Evolutionary conservation across 495 filamentous ascomycete species (phyloP), one percentile per base, ranked within the genome.

Genomic region (Aspergillus campestris): DNA sequence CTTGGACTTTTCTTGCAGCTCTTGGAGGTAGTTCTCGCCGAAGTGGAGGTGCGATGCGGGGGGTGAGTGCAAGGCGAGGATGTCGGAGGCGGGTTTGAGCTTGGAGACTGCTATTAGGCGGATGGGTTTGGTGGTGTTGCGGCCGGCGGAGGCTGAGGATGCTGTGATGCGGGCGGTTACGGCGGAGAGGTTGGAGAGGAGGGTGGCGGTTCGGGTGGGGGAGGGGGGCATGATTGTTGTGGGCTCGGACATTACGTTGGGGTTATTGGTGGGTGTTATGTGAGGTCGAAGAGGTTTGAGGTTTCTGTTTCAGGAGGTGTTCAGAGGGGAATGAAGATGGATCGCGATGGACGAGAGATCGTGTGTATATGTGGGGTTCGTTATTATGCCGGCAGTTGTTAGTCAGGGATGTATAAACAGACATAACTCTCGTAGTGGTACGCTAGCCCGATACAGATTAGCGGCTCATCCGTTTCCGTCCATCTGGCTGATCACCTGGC

Each of bases 11-110:
- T 91, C 80, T 40, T 78, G 69, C 34, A 98, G 81, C 60, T 98
- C 92, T 67, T 96, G 89, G 10, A 86, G 75, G 72, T 98, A 98
- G 70, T 98, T 98, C 67, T 98, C 92, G 50, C 92, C 92, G 64
- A 96, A 96, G 66, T 97, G 89, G 40, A 71, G 53, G 34, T 95
- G 90, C 0, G 56, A 38, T 13, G 70, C 62, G 0, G 74, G 71
- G 1, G 74, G 54, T 47, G 79, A 68, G 69, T 94, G 83, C 3
- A 98, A 75, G 40, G 87, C 81, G 34, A 94, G 73, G 57, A 96
- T 81, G 67, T 97, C 94, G 43, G 83, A 80, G 42, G 81, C 86
- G 8, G 92, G 89, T 63, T 96, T 95, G 52, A 92, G 74, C 62
- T 98, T 98, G 12, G 89, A 95, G 41, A 98, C 90, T 30, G 89